A percentile compares a stretch with the other conserved stretches of the same genome.
Evolutionary conservation across 345 rosid genomes (phyloP).

Genomic region (Salix arbutifolia): DNA sequence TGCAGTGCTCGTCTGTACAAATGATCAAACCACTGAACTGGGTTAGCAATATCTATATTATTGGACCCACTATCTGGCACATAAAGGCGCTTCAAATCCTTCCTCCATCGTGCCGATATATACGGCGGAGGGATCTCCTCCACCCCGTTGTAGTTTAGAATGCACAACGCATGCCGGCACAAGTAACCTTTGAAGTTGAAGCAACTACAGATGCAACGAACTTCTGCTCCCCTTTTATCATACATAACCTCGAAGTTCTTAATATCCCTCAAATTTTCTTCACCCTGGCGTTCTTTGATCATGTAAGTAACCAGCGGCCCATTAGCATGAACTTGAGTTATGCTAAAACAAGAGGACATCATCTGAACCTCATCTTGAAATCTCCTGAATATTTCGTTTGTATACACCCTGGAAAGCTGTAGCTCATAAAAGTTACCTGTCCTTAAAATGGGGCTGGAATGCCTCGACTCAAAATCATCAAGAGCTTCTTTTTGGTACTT

Average conservation of each 20-base stretch:
- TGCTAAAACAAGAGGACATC: constrained; percentile 82
- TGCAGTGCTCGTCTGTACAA: constrained; percentile 30
- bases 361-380: constrained; percentile 81
- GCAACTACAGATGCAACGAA: constrained; percentile 81
- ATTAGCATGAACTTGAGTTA: constrained; percentile 59
- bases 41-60: constrained; percentile 21
- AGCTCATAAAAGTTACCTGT: constrained; percentile 73
- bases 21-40: constrained; percentile 36
- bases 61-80: constrained; percentile 21
- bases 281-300: constrained; percentile 64
- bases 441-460: constrained; percentile 43
- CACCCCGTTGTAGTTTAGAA: constrained; percentile 25
- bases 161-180: constrained; percentile 74
- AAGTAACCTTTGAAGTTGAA: constrained; percentile 77
- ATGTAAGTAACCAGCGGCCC: constrained; percentile 65
- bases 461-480: constrained; percentile 55
- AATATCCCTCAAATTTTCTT: constrained; percentile 53
- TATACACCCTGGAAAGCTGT: constrained; percentile 70
- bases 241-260: constrained; percentile 69
- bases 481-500: constrained; percentile 68
- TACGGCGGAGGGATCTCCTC: constrained; percentile 24
- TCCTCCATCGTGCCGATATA: constrained; percentile 26
- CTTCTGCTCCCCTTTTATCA: constrained; percentile 68
- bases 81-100: constrained; percentile 25
- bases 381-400: constrained; percentile 60